A percentile compares a stretch with the other conserved stretches of the same genome.
Evolutionary conservation across 2,329 filamentous ascomycete species (phyloP).

Genomic region (Pseudocercospora fuligena): DNA sequence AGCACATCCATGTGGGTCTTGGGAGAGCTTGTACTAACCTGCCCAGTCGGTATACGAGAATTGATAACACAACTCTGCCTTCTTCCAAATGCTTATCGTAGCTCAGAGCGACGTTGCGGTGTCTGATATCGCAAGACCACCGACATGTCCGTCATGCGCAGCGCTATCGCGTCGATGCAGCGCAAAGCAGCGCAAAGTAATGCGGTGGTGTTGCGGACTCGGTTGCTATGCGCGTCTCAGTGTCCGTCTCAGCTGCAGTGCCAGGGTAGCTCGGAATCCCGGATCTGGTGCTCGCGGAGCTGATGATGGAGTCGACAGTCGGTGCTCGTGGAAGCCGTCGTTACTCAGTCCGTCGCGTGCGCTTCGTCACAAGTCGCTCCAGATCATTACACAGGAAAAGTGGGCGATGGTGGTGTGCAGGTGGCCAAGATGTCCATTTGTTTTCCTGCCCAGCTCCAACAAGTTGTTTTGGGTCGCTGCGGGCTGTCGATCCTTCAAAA

Average conservation of each 20-base stretch:
- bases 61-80: conserved; percentile 7
- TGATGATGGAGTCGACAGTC: not conserved
- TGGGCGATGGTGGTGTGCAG: conserved; percentile 3
- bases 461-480: conserved; percentile 6
- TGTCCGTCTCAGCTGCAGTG: not conserved
- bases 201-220: conserved; percentile 1
- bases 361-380: no score
- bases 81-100: not conserved
- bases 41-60: conserved; percentile 1
- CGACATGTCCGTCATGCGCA: conserved; percentile 9
- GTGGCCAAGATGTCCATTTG: not conserved
- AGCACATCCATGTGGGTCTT: not conserved
- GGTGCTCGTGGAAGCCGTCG: not conserved
- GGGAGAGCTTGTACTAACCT: conserved; percentile 8
- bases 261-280: not conserved
- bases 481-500: not conserved
- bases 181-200: not conserved
- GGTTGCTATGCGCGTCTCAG: conserved; percentile 7
- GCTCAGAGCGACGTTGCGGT: not conserved
- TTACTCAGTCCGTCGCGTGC: not conserved
- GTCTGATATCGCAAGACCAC: not conserved
- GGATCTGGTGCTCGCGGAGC: not conserved
- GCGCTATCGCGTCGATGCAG: not conserved
- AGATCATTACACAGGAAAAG: not conserved
- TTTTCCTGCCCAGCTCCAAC: not conserved